These are phyloP conservation scores for Madurella mycetomatis DNA, from an alignment of 2,329 filamentous ascomycete genomes.

Conservation along the genomic window DNA sequence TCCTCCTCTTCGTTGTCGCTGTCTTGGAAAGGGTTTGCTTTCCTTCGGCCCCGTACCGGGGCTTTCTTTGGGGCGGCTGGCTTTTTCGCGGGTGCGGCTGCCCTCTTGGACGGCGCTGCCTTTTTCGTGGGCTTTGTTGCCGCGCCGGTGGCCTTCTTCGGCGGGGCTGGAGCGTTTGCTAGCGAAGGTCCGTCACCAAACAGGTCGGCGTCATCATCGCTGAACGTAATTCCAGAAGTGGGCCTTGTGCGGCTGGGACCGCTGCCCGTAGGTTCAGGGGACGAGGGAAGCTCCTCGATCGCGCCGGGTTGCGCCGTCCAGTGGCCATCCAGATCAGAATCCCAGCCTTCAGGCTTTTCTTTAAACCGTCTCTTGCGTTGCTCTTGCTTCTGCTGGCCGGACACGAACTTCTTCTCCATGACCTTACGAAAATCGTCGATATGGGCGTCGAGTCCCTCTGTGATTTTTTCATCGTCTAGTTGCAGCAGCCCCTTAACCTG, in stretches of 20 bases:
- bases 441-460: slow-evolving; percentile 58
- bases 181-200: slow-evolving; percentile 48
- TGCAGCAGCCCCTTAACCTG: slow-evolving; percentile 67
- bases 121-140: slow-evolving; percentile 30
- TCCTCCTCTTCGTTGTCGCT: slow-evolving; percentile 39
- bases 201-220: slow-evolving; percentile 48
- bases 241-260: slow-evolving; percentile 30
- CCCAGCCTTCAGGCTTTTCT: slow-evolving; percentile 76
- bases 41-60: slow-evolving; percentile 41
- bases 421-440: slow-evolving; percentile 69
- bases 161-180: slow-evolving; percentile 29
- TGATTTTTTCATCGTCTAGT: slow-evolving; percentile 61
- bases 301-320: slow-evolving; percentile 80
- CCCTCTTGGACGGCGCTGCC: slow-evolving; percentile 33
- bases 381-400: slow-evolving; percentile 54
- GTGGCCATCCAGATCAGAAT: slow-evolving; percentile 79
- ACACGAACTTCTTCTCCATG: slow-evolving; percentile 66
- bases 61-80: slow-evolving; percentile 43
- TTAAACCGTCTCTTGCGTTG: slow-evolving; percentile 54
- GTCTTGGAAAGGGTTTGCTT: slow-evolving; percentile 34
- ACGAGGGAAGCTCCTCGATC: slow-evolving; percentile 44
- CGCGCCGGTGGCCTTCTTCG: slow-evolving; percentile 27
- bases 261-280: slow-evolving; percentile 30
- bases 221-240: slow-evolving; percentile 30
- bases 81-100: slow-evolving; percentile 32